Evolutionary conservation across 164 flowering plant species (phyloP), one percentile per base, ranked within the genome.

Genomic region (Liriodendron chinense): DNA sequence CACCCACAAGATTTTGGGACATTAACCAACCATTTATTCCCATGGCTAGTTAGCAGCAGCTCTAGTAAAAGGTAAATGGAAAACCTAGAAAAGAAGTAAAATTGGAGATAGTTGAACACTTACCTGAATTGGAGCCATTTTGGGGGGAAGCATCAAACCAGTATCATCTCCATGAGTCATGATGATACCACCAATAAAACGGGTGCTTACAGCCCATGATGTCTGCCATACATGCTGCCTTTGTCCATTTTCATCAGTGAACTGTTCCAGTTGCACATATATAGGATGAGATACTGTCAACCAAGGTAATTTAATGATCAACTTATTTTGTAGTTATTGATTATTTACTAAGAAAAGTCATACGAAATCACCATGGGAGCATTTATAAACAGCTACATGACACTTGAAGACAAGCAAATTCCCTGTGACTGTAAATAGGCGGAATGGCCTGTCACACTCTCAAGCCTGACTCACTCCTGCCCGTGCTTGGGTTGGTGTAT

Each of bases 221-320:
- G 99, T 94, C 85, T 94, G 99, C 99, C 98, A 96, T 50, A 96
- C 93, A 86, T 88, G 90, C 71, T 92, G 92, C 84, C 96, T 88
- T 84, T 87, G 88, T 67, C 96, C 97, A 82, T 81, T 91, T 83
- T 93, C 97, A 86, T 93, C 97, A 49, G 87, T 85, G 82, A 90
- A 93, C 99, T 93, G 90, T 63, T 67, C 13, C 48, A 53, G 43
- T 24, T 34, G 23, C 23, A 72, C 25, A 72, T 1, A 69, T 3
- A 47, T 20, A 25, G 49, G 18, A 26, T 23, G 65, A 72, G 26
- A 53, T 53, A 2, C 59, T 10, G 59, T 53, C 13, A 16, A 10
- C 59, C 18, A 16, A 53, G 13, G 3, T 53, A 53, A 9, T 16
- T 12, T 9, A 53, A 10, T 53, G 16, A 53, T 53, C 10, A 53